Percentiles rank a stretch among this genome's conserved stretches.
phyloP scores from a whole-genome alignment of 1,284 basidiomycete species.

The Schizopora paradoxa region DNA sequence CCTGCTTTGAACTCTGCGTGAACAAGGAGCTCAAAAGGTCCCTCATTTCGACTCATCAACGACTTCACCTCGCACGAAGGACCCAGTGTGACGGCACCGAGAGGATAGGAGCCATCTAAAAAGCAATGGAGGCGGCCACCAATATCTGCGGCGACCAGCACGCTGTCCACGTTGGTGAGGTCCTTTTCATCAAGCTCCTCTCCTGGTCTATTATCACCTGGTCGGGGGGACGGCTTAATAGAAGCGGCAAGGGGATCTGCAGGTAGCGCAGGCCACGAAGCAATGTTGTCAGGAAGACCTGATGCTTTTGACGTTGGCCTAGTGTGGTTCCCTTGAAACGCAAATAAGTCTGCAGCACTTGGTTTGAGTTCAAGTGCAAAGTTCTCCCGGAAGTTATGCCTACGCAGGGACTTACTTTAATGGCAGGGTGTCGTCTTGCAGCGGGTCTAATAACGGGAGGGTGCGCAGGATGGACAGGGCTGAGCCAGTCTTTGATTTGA shows the following conservation, averaged over 20 bases:
- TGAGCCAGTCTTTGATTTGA: constrained; percentile 57
- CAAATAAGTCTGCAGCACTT: constrained; percentile 71
- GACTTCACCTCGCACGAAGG: constrained; percentile 35
- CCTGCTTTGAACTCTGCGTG: constrained; percentile 10
- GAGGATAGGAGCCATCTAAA: constrained; percentile 75
- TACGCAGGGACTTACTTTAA: constrained; percentile 43
- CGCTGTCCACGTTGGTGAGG: constrained; percentile 53
- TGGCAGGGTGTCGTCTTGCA: constrained; percentile 58
- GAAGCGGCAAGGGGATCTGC: constrained; percentile 52
- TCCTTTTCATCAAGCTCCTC: constrained; percentile 44
- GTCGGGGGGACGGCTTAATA: constrained; percentile 36
- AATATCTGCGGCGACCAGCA: constrained; percentile 56
- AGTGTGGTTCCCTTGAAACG: constrained; percentile 64
- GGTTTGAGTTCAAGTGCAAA: not conserved
- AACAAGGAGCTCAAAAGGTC: constrained; percentile 26
- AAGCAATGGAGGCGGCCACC: constrained; percentile 55
- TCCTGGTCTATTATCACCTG: constrained; percentile 32
- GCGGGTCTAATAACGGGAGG: constrained; percentile 63
- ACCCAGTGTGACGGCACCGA: constrained; percentile 54
- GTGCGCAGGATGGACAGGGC: constrained; percentile 63
- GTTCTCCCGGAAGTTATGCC: constrained; percentile 3
- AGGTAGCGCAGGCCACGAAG: constrained; percentile 62
- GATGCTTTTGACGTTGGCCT: constrained; percentile 35
- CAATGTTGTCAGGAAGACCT: constrained; percentile 49
- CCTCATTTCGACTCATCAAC: constrained; percentile 44